Evolutionary conservation across 768 basidiomycete genomes (phyloP).

Genomic region (Leccinum obscurum): DNA sequence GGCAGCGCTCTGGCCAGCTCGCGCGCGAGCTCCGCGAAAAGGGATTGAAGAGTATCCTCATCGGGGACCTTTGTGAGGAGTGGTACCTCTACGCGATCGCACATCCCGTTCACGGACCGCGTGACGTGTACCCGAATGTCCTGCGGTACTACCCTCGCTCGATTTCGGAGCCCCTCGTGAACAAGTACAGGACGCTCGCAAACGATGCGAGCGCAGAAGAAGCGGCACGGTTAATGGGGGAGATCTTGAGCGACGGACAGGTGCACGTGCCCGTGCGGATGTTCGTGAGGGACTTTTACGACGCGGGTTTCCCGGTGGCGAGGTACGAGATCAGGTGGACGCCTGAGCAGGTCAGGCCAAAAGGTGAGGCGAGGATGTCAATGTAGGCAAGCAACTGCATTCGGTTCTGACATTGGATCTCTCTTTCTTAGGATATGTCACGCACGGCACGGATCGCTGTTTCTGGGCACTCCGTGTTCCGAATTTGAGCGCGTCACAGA

Average conservation of each 20-base stretch:
- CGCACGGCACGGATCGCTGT: conserved; percentile 64
- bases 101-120: conserved; percentile 49
- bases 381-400: neutral
- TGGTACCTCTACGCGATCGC: conserved; percentile 79
- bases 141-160: conserved; percentile 57
- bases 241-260: conserved; percentile 59
- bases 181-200: conserved; percentile 43
- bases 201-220: conserved; percentile 45
- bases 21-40: conserved; percentile 52
- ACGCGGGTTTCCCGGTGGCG: conserved; percentile 59
- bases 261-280: conserved; percentile 69
- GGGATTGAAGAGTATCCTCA: conserved; percentile 59
- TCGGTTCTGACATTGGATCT: neutral
- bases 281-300: conserved; percentile 57
- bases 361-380: conserved; percentile 43
- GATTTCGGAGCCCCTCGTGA: conserved; percentile 46
- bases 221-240: conserved; percentile 50
- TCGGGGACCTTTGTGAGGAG: conserved; percentile 74
- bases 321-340: conserved; percentile 73
- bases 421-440: conserved; percentile 56
- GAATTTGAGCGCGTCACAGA: conserved; percentile 46
- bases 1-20: conserved; percentile 64
- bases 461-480: conserved; percentile 63
- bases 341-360: conserved; percentile 54
- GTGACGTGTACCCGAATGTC: conserved; percentile 59